Evolutionary conservation across 1,139 yeast genomes (phyloP).

Genomic region (Lodderomyces beijingensis): DNA sequence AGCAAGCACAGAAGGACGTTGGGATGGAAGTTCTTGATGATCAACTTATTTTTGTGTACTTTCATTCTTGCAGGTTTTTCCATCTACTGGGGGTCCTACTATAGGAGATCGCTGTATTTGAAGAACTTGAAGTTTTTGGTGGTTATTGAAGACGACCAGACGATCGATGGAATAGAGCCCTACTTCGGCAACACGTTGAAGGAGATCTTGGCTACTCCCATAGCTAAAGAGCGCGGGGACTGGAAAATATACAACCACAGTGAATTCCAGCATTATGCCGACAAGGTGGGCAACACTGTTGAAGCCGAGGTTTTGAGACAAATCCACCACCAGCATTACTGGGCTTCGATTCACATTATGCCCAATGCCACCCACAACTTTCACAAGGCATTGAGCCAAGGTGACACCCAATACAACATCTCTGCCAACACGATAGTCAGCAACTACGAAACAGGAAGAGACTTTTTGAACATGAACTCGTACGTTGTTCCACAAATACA

Average conservation of each 20-base stretch:
- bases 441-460: slow-evolving; percentile 42
- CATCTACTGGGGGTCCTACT: slow-evolving; percentile 44
- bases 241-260: slow-evolving; percentile 37
- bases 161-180: slow-evolving; percentile 26
- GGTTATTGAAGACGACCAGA: slow-evolving; percentile 34
- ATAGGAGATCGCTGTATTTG: slow-evolving; percentile 23
- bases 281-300: slow-evolving; percentile 23
- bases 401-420: slow-evolving; percentile 24
- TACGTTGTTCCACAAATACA: slow-evolving; percentile 11
- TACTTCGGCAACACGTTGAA: slow-evolving; percentile 23
- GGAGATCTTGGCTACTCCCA: slow-evolving; percentile 15
- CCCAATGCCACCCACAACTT: slow-evolving; percentile 35
- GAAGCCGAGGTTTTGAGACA: slow-evolving; percentile 28
- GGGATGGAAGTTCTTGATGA: slow-evolving; percentile 14
- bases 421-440: slow-evolving; percentile 21
- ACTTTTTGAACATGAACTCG: slow-evolving; percentile 18
- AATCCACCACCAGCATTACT: slow-evolving; percentile 42
- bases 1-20: slow-evolving; percentile 18
- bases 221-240: slow-evolving; percentile 26
- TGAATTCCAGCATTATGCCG: slow-evolving; percentile 29
- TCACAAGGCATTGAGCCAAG: slow-evolving; percentile 23
- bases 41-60: slow-evolving; percentile 24
- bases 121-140: slow-evolving; percentile 36
- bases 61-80: slow-evolving; percentile 31
- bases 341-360: slow-evolving; percentile 41